Evolutionary conservation across 768 basidiomycete genomes (phyloP), one percentile per base, ranked within the genome.

Genomic region (Sarcodon sp.): DNA sequence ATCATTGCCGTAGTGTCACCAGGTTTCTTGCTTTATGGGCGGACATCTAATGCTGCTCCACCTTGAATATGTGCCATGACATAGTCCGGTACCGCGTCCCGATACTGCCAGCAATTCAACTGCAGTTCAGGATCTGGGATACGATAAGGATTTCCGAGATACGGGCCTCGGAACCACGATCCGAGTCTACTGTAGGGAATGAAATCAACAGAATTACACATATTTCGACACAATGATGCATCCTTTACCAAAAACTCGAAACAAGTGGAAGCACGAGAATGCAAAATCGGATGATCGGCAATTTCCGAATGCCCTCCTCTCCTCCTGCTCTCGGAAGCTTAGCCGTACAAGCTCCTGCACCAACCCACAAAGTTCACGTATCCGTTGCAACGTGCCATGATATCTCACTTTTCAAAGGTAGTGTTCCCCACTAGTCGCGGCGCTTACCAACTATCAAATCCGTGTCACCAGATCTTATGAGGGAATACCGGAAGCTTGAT

Each of bases 401-500:
- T 58, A 71, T 88, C 32, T 80, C 79, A 11, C 53, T 85, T 6
- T 90, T 89, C 72, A 90, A 88, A 75, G 77, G 82, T 80, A 44
- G 43, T 41, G 27, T 35, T 35, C 12, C 18, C 49, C 43, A 47
- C 15, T 36, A 34, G 13, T 21, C 11, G 50, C 47, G 47, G 34
- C 49, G 35, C 41, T 43, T 41, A 47, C 27, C 35, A n/a, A 16
- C 27, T 35, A 43, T 32, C 41, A 35, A 18, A 44, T 50, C 47
- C 43, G 41, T 48, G 57, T 39, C 37, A 44, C 44, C 60, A 91
- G 88, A 87, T 51, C 76, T 90, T 56, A 69, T 91, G 61, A 79
- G 71, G 58, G 87, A 90, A 63, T 90, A 89, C 62, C 73, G 87
- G 57, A 77, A 70, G 55, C 66, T 90, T 11, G 87, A 91, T 64